Conservation (phyloP, 257 asterid genomes). For the Fraxinus excelsior region DNA sequence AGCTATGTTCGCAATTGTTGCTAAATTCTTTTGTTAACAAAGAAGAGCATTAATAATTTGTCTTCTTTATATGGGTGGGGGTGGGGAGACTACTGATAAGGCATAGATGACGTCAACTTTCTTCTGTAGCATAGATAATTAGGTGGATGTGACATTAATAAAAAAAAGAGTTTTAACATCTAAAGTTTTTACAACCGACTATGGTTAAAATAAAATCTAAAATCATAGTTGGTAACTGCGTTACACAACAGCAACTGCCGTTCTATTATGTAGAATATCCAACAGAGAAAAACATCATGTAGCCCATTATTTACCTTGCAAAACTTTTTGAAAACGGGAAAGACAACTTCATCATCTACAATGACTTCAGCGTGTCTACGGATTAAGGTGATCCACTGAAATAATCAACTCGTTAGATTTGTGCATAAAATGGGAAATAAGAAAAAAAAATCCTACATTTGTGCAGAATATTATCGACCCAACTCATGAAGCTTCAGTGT, state of each 20-base stretch:
- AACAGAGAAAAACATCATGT: not conserved
- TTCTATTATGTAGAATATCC: not conserved
- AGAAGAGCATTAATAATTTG: not conserved
- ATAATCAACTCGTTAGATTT: slow-evolving; percentile 25
- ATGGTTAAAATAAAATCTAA: not conserved
- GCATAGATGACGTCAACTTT: not conserved
- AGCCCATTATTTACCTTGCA: slow-evolving; percentile 64
- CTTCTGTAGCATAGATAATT: not conserved
- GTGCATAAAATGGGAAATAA: slow-evolving; percentile 2
- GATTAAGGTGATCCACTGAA: slow-evolving; percentile 88
- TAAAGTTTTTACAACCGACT: not conserved
- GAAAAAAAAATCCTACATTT: not conserved
- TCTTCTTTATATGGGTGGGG: not conserved
- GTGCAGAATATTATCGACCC: no score
- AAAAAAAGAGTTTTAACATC: not conserved
- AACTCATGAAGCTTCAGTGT: slow-evolving; percentile 48
- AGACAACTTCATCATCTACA: slow-evolving; percentile 68
- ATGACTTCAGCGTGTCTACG: slow-evolving; percentile 81
- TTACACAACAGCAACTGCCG: not conserved
- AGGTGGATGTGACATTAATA: not conserved
- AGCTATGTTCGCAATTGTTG: not conserved
- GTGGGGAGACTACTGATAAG: not conserved
- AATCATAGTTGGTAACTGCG: not conserved
- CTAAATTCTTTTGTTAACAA: slow-evolving; percentile 1
- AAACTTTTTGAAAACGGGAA: slow-evolving; percentile 66